phyloP scores from a whole-genome alignment of 805 yeast genomes.

The Lipomyces yamanashiensis region DNA sequence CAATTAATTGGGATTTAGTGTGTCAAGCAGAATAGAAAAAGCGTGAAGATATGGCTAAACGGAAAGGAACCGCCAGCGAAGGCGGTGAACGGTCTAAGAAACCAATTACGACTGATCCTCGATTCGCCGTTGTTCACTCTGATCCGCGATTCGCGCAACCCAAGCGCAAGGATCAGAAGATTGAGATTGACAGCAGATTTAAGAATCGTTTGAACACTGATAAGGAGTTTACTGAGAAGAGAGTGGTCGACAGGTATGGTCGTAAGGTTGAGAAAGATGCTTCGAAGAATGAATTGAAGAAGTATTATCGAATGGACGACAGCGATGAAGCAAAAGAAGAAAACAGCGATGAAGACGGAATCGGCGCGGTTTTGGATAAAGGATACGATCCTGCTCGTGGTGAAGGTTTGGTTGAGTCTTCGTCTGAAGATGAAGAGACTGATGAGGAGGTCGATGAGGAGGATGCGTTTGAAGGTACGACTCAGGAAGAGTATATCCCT shows the following conservation, averaged over 20 bases:
- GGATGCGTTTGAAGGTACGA: conserved; percentile 34
- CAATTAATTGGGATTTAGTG: not conserved
- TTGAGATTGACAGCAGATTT: conserved; percentile 85
- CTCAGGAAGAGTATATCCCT: conserved; percentile 70
- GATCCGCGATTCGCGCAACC: conserved; percentile 90
- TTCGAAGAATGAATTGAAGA: conserved; percentile 58
- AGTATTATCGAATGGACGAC: conserved; percentile 63
- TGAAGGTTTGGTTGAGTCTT: conserved; percentile 43
- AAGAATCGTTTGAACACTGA: conserved; percentile 64
- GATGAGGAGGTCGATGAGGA: conserved; percentile 39
- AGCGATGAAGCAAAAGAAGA: conserved; percentile 42
- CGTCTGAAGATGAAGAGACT: conserved; percentile 42
- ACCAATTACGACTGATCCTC: conserved; percentile 63
- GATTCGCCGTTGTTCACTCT: conserved; percentile 76
- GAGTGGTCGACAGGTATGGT: conserved; percentile 85
- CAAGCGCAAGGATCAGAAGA: conserved; percentile 65
- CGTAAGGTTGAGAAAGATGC: conserved; percentile 61
- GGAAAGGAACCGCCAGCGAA: not conserved
- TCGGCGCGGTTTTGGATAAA: conserved; percentile 9
- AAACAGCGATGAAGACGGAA: conserved; percentile 26
- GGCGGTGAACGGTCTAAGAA: conserved; percentile 21
- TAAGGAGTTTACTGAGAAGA: conserved; percentile 59
- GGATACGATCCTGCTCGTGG: conserved; percentile 48
- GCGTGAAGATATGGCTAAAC: conserved; percentile 12
- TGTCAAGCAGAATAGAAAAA: not conserved